Evolutionary conservation across 768 basidiomycete genomes (phyloP).

Genomic region (Imleria badia): DNA sequence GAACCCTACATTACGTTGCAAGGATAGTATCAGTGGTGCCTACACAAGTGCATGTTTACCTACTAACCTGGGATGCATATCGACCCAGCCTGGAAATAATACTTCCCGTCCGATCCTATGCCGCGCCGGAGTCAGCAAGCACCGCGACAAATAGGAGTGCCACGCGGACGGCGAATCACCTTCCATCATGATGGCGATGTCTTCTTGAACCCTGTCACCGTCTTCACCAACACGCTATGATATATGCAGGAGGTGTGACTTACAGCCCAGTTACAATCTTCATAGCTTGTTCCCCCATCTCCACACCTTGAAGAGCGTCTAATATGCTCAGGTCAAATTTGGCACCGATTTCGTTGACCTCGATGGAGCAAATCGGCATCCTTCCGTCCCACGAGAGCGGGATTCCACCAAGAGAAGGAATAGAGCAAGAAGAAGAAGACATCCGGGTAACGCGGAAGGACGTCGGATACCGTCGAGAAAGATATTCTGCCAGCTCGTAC

Average conservation of each 20-base stretch:
- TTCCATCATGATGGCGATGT: slow-evolving; percentile 61
- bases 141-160: slow-evolving; percentile 13
- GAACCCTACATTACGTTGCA: slow-evolving; percentile 46
- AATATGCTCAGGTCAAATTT: slow-evolving; percentile 49
- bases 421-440: background rate
- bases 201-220: slow-evolving; percentile 49
- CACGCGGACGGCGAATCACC: slow-evolving; percentile 33
- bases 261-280: slow-evolving; percentile 61
- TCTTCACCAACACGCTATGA: slow-evolving; percentile 6
- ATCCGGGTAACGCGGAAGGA: slow-evolving; percentile 51
- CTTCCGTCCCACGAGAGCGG: slow-evolving; percentile 41
- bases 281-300: slow-evolving; percentile 51
- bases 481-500: slow-evolving; percentile 67
- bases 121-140: slow-evolving; percentile 20
- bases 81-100: slow-evolving; percentile 74
- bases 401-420: slow-evolving; percentile 23
- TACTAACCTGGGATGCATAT: slow-evolving; percentile 60
- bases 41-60: background rate
- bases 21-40: background rate
- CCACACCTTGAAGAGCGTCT: slow-evolving; percentile 16
- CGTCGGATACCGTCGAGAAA: slow-evolving; percentile 59
- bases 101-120: slow-evolving; percentile 61
- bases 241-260: slow-evolving; percentile 26
- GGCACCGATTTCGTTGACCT: slow-evolving; percentile 46
- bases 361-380: slow-evolving; percentile 51